These are phyloP conservation scores for Metschnikowia orientalis DNA, from an alignment of 805 yeast genomes.

Conservation along the genomic window DNA sequence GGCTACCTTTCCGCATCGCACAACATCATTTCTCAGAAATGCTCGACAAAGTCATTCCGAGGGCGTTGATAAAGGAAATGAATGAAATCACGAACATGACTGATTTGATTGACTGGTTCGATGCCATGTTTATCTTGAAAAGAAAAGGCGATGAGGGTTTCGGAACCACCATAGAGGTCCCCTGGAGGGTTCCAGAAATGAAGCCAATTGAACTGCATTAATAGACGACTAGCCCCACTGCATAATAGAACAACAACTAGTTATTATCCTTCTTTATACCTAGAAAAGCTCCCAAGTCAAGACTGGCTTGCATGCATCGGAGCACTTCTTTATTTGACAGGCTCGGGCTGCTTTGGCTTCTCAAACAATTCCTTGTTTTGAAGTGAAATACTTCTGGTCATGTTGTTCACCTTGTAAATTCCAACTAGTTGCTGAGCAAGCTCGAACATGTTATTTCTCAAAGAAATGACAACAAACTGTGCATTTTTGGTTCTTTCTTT, in stretches of 20 bases:
- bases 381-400: slow-evolving; percentile 79
- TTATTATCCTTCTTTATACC: no score
- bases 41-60: slow-evolving; percentile 53
- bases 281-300: no score
- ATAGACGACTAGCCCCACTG: no score
- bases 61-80: slow-evolving; percentile 43
- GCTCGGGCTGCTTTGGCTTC: slow-evolving; percentile 5
- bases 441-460: slow-evolving; percentile 97
- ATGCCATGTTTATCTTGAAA: slow-evolving; percentile 57
- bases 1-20: slow-evolving; percentile 75
- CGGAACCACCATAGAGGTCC: slow-evolving; percentile 47
- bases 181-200: slow-evolving; percentile 11
- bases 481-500: slow-evolving; percentile 95
- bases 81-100: slow-evolving; percentile 56
- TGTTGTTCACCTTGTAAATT: slow-evolving; percentile 86
- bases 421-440: slow-evolving; percentile 92
- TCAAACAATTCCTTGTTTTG: slow-evolving; percentile 53
- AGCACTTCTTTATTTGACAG: slow-evolving; percentile 1
- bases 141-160: slow-evolving; percentile 68
- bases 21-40: slow-evolving; percentile 90
- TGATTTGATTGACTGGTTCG: slow-evolving; percentile 81
- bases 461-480: slow-evolving; percentile 90
- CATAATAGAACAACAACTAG: no score
- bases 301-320: no score
- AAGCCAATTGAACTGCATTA: no score